Evolutionary conservation across 148 eudicot genomes (phyloP), one percentile per base, ranked within the genome.

Genomic region (Salicornia ramosissima): DNA sequence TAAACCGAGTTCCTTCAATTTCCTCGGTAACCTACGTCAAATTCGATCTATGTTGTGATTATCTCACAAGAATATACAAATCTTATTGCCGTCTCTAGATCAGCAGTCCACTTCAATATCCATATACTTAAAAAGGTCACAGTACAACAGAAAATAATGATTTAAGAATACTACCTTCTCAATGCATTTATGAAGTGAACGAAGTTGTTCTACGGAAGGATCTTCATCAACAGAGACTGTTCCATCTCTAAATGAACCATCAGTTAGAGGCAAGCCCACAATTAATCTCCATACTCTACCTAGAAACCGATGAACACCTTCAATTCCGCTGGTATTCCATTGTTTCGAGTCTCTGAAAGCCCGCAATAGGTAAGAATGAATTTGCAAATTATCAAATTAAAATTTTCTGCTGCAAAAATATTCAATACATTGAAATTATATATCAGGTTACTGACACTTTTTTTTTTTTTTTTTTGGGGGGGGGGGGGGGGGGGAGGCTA

Each of bases 251-350:
- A 74, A 91, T 76, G 83, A 75, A 76, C 97, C 97, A 80, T 90
- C 81, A 33, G 84, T 67, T 50, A 83, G 75, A 68, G 96, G 88
- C 59, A 77, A 81, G 62, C 96, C 99, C 77, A 89, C 92, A 75
- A 89, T 71, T 60, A 94, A 84, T 61, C 99, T 91, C 99, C 99
- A 94, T 43, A 85, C 89, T 80, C 99, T 87, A 65, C 82, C 89
- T 67, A 94, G 71, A 85, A 94, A 94, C 46, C 99, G 96, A 81
- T 91, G 83, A 42, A 94, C 99, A 57, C 99, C 99, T 83, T 94
- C 99, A 57, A 94, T 94, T 46, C 99, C 97, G 78, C 96, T 90
- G 16, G 97, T 88, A 82, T 88, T 86, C 99, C 99, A 94, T 71
- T 87, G 84, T 85, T 94, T 94, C 36, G 83, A 83, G 74, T 94